Conservation (phyloP, 768 basidiomycete genomes). For the Paxillus ammoniavirescens region DNA sequence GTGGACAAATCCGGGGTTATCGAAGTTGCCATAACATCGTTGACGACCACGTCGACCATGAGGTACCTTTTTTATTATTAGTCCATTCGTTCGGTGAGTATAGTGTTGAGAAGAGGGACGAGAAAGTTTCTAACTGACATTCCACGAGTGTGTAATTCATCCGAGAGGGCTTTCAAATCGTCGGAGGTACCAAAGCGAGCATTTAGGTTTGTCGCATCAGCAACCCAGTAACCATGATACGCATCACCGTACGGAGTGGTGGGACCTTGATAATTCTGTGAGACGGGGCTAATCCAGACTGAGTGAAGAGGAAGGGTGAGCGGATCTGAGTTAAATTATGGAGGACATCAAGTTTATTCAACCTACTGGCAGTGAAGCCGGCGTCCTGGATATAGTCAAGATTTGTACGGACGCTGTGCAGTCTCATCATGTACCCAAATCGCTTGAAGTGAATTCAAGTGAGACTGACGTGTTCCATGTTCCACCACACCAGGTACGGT, state of each 20-base stretch:
- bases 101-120: neutral
- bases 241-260: conserved; percentile 73
- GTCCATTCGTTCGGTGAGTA: neutral
- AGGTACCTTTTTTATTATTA: conserved; percentile 48
- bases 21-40: conserved; percentile 79
- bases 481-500: conserved; percentile 81
- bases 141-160: conserved; percentile 64
- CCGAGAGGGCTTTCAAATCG: conserved; percentile 67
- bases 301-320: neutral
- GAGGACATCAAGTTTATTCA: neutral
- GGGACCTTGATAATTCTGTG: conserved; percentile 73
- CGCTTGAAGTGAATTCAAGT: neutral
- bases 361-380: conserved; percentile 73
- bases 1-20: conserved; percentile 59
- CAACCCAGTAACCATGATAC: conserved; percentile 86
- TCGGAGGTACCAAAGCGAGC: conserved; percentile 66
- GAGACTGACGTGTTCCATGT: conserved; percentile 65
- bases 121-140: conserved; percentile 48
- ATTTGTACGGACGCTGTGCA: conserved; percentile 56
- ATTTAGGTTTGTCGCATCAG: conserved; percentile 68
- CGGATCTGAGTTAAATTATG: neutral
- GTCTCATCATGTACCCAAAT: neutral
- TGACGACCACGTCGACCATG: conserved; percentile 85
- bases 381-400: conserved; percentile 85
- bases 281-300: conserved; percentile 86